These are phyloP conservation scores for Aspergillus affinis DNA, from an alignment of 495 filamentous ascomycete genomes.

Conservation along the genomic window DNA sequence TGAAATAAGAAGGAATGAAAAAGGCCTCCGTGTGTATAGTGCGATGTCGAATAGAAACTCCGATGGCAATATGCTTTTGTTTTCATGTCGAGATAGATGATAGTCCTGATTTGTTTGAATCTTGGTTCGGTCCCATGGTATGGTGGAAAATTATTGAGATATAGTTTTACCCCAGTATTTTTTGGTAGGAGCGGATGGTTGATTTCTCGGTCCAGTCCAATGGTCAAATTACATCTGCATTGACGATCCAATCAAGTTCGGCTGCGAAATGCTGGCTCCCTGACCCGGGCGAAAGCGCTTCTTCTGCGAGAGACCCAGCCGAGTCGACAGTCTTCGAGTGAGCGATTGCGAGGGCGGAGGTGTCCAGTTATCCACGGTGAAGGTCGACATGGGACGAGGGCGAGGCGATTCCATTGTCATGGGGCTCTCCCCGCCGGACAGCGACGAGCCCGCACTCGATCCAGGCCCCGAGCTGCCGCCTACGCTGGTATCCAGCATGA, in stretches of 20 bases:
- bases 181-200: neutral
- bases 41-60: neutral
- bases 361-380: constrained; percentile 26
- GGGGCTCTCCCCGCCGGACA: constrained; percentile 12
- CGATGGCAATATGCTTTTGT: neutral
- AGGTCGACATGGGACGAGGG: constrained; percentile 32
- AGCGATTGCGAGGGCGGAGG: constrained; percentile 23
- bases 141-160: neutral
- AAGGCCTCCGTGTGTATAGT: neutral
- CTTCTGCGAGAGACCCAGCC: constrained; percentile 26
- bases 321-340: constrained; percentile 32
- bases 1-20: constrained; percentile 1
- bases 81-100: neutral
- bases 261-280: constrained; percentile 35
- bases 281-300: constrained; percentile 19
- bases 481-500: constrained; percentile 24
- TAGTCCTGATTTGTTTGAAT: too few species aligned
- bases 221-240: constrained; percentile 22
- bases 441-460: constrained; percentile 10
- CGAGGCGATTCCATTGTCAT: constrained; percentile 14
- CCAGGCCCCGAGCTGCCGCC: constrained; percentile 3
- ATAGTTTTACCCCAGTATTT: too few species aligned
- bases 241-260: constrained; percentile 42
- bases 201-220: neutral
- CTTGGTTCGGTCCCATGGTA: too few species aligned